Base-by-base conservation (phyloP, 345 rosid genomes). In the Citrus cavaleriei region DNA sequence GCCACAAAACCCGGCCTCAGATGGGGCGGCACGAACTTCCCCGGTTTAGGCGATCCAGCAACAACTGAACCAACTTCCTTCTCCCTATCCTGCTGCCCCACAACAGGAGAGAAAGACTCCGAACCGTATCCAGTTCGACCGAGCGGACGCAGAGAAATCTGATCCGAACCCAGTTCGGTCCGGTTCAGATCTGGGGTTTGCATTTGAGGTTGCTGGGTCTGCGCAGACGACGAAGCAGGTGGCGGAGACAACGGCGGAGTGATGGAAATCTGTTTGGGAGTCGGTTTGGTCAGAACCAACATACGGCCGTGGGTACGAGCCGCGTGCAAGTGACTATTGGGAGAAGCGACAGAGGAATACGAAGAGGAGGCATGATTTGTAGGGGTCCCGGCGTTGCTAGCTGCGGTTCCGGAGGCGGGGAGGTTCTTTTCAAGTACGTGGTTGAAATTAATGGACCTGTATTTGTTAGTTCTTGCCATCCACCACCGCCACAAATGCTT, bases 381-480 rank as follows among this genome's bases (percentile, higher is more conserved):
- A 2, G 84, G 60, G 61, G 25, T 57, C 27, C 70, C 75, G 49
- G 79, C 2, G 14, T 60, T 76, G 10, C 72, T 2, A 60, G 37
- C 10, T 66, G 82, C 5, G 27, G 86, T 57, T 62, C 86, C 40
- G 76, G 86, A 46, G 70, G 82, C 55, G 58, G 70, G 77, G 63
- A 73, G 38, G 63, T 80, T 85, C 76, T 89, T 93, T 38, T 91
- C 95, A 76, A 88, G 88, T 75, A 95, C 77, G 84, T 93, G 88
- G 76, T 89, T 95, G 84, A 84, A 95, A 85, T 92, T 93, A 63
- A 93, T 86, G 77, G 98, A 85, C 28, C 91, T 78, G 74, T 90
- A 91, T 79, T 92, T 93, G 82, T 95, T 95, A 78, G 88, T 72
- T 83, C 92, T 90, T 80, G 98, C 98, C 98, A 95, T 95, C 90